Conservation (phyloP, 2,329 filamentous ascomycete species). For the Arthrobotrys iridis region DNA sequence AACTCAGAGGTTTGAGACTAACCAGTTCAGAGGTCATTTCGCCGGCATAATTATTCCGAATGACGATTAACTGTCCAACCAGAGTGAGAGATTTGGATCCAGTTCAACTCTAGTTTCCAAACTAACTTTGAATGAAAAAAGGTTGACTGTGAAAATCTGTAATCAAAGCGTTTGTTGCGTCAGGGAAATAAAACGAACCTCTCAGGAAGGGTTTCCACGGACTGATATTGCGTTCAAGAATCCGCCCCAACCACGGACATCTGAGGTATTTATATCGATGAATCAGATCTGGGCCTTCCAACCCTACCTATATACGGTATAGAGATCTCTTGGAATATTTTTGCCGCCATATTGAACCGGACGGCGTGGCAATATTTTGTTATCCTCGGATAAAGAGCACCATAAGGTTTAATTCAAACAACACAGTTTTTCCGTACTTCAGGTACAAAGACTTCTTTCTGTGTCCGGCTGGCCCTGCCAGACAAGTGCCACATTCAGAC, state of each 20-base stretch:
- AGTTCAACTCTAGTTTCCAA: neutral
- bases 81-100: neutral
- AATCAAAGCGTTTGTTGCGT: slow-evolving; percentile 22
- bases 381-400: slow-evolving; percentile 22
- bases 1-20: neutral
- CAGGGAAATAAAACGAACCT: neutral
- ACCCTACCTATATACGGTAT: neutral
- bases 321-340: neutral
- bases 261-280: slow-evolving; percentile 12
- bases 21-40: neutral
- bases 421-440: slow-evolving; percentile 36
- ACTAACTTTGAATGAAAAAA: neutral
- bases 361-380: slow-evolving; percentile 6
- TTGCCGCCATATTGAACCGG: neutral
- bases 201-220: neutral
- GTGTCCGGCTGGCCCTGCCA: neutral
- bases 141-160: slow-evolving; percentile 14
- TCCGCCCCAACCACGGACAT: neutral
- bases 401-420: slow-evolving; percentile 10
- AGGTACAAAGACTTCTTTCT: neutral
- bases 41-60: slow-evolving; percentile 46
- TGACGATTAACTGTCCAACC: too few species aligned
- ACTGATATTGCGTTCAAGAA: too few species aligned
- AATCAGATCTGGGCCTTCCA: neutral
- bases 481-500: slow-evolving; percentile 10